These are phyloP conservation scores for Fennellomyces sp. DNA, from an alignment of 371 early-diverging fungal species.

Conservation along the genomic window DNA sequence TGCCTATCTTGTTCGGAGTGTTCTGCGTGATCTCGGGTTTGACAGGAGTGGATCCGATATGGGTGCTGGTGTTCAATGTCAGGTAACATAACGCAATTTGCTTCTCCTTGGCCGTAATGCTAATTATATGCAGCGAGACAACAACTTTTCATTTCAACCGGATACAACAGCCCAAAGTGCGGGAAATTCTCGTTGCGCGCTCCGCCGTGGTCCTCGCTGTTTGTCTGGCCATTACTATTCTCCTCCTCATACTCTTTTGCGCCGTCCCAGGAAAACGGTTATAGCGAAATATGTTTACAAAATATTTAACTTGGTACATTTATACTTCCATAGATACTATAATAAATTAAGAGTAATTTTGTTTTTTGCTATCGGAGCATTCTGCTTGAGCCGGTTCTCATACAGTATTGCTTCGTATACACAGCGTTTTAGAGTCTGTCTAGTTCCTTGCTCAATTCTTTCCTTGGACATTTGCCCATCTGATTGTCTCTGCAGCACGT, in stretches of 20 bases:
- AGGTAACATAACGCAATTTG: conserved; percentile 23
- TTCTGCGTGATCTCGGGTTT: conserved; percentile 38
- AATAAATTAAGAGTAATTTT: too few species aligned
- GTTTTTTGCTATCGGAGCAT: too few species aligned
- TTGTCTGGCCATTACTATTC: conserved; percentile 18
- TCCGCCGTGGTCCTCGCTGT: conserved; percentile 15
- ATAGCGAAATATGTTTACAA: too few species aligned
- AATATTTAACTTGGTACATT: too few species aligned
- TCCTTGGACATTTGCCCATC: too few species aligned
- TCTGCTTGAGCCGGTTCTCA: too few species aligned
- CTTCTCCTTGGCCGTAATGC: not conserved
- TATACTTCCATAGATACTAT: not conserved
- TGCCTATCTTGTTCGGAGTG: conserved; percentile 42
- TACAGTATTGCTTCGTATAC: too few species aligned
- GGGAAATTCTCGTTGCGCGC: conserved; percentile 25
- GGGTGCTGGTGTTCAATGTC: conserved; percentile 41
- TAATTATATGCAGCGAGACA: conserved; percentile 36
- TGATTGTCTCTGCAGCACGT: too few species aligned
- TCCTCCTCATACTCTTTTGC: conserved; percentile 34
- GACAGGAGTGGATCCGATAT: conserved; percentile 48
- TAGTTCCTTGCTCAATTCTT: too few species aligned
- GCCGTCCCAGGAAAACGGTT: conserved; percentile 37
- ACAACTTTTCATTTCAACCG: conserved; percentile 42
- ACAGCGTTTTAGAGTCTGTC: too few species aligned
- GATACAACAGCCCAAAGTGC: conserved; percentile 34